These are phyloP conservation scores for Didymella keratinophila DNA, from an alignment of 2,329 filamentous ascomycete genomes.

Conservation along the genomic window DNA sequence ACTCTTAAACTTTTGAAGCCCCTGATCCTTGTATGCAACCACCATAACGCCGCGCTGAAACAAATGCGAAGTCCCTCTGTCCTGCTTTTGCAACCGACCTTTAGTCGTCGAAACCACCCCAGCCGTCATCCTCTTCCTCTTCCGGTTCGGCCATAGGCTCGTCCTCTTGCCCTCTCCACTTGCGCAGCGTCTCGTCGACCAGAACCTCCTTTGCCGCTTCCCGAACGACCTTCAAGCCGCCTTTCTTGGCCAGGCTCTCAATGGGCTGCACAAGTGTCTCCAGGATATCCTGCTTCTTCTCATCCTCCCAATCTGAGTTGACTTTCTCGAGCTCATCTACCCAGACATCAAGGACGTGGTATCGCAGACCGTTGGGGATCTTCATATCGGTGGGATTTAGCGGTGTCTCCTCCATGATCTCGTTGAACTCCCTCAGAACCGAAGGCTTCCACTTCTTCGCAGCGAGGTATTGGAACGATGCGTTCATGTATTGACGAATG, in stretches of 20 bases:
- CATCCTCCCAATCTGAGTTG: conserved; percentile 55
- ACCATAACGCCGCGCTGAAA: conserved; percentile 41
- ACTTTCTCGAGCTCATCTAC: conserved; percentile 85
- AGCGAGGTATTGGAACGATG: conserved; percentile 65
- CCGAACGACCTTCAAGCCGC: conserved; percentile 75
- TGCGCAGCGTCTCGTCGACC: conserved; percentile 75
- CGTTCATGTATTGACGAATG: conserved; percentile 77
- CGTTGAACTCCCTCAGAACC: conserved; percentile 55
- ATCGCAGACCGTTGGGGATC: conserved; percentile 81
- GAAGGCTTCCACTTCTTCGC: conserved; percentile 53
- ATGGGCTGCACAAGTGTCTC: conserved; percentile 64
- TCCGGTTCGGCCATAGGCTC: conserved; percentile 49
- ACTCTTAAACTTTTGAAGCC: conserved; percentile 1
- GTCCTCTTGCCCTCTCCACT: conserved; percentile 59
- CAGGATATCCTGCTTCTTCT: conserved; percentile 50
- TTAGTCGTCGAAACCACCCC: conserved; percentile 75
- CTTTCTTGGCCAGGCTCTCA: conserved; percentile 62
- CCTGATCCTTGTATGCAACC: conserved; percentile 12
- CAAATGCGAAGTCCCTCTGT: conserved; percentile 18
- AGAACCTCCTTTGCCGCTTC: conserved; percentile 73
- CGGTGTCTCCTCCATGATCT: conserved; percentile 57
- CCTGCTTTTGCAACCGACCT: neutral
- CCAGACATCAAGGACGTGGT: conserved; percentile 91
- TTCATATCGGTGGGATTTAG: conserved; percentile 59
- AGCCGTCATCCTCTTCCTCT: conserved; percentile 66